Evolutionary conservation across 805 yeast species (phyloP).

Genomic region (Wickerhamiella domercqiae): DNA sequence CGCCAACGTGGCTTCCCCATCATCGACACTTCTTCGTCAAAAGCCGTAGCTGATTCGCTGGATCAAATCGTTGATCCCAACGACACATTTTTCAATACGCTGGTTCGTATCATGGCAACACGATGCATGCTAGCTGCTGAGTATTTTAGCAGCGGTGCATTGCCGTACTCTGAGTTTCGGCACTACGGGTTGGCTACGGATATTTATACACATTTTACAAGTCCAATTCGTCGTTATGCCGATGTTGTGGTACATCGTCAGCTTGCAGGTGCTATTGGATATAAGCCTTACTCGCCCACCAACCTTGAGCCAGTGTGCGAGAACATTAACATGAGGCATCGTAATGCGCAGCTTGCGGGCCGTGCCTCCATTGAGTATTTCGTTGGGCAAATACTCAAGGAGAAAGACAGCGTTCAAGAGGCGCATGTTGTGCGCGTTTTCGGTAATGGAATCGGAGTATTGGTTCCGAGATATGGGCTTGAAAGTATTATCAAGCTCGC

Average conservation of each 20-base stretch:
- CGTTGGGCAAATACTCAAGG: slow-evolving; percentile 94
- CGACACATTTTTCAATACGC: slow-evolving; percentile 85
- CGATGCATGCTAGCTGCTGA: slow-evolving; percentile 99
- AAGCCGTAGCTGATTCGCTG: slow-evolving; percentile 81
- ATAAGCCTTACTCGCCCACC: slow-evolving; percentile 75
- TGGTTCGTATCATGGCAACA: slow-evolving; percentile 91
- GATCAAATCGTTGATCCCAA: slow-evolving; percentile 71
- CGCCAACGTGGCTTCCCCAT: slow-evolving; percentile 62
- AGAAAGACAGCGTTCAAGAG: slow-evolving; percentile 61
- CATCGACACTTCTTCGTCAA: slow-evolving; percentile 70
- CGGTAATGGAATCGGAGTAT: slow-evolving; percentile 83
- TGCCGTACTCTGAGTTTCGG: slow-evolving; percentile 76
- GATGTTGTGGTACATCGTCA: slow-evolving; percentile 97
- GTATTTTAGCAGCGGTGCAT: slow-evolving; percentile 83
- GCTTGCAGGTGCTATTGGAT: slow-evolving; percentile 94
- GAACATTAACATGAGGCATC: slow-evolving; percentile 83
- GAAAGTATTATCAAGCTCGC: slow-evolving; percentile 84
- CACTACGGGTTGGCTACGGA: slow-evolving; percentile 97
- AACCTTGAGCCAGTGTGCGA: slow-evolving; percentile 80
- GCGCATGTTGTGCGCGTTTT: slow-evolving; percentile 89
- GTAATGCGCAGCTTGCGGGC: slow-evolving; percentile 98
- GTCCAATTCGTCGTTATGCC: slow-evolving; percentile 96
- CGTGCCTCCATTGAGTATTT: slow-evolving; percentile 95
- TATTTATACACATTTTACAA: slow-evolving; percentile 94
- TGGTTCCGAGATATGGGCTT: slow-evolving; percentile 91